phyloP scores from a whole-genome alignment of 164 flowering plant genomes.

The Vitis rotundifolia region DNA sequence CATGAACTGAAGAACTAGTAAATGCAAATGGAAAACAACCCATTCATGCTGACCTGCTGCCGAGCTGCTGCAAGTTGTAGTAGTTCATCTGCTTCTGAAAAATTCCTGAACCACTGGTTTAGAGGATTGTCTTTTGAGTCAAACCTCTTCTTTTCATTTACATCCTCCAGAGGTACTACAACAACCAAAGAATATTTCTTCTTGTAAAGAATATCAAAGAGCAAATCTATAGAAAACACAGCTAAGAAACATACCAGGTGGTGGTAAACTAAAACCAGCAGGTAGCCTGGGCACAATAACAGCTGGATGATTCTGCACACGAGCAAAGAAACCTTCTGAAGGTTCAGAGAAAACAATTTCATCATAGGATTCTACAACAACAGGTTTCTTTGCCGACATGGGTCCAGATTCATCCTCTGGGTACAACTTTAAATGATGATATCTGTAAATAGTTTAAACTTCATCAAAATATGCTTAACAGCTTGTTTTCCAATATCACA shows the following conservation, averaged over 20 bases:
- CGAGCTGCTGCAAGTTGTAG: slow-evolving; percentile 87
- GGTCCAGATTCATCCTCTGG: slow-evolving; percentile 87
- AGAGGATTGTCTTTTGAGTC: slow-evolving; percentile 67
- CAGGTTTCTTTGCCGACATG: slow-evolving; percentile 79
- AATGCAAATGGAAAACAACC: too few relatives aligned
- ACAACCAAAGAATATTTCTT: not conserved
- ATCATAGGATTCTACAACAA: slow-evolving; percentile 82
- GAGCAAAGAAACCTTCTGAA: slow-evolving; percentile 66
- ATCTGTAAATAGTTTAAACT: slow-evolving; percentile 34
- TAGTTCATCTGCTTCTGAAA: slow-evolving; percentile 91
- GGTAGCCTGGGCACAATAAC: slow-evolving; percentile 73
- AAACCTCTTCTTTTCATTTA: slow-evolving; percentile 50
- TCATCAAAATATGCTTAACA: not conserved
- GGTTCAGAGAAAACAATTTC: slow-evolving; percentile 89
- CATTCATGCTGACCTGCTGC: slow-evolving; percentile 55
- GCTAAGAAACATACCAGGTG: slow-evolving; percentile 43
- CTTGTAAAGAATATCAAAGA: not conserved
- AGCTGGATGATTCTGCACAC: slow-evolving; percentile 76
- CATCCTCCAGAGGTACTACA: slow-evolving; percentile 39
- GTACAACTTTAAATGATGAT: slow-evolving; percentile 78
- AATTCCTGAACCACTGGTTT: slow-evolving; percentile 75
- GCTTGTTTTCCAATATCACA: not conserved
- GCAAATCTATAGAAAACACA: not conserved
- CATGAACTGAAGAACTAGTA: not conserved
- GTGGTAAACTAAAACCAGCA: slow-evolving; percentile 48